A percentile compares a stretch with the other conserved stretches of the same genome.
Evolutionary conservation across 2,329 filamentous ascomycete species (phyloP).

Genomic region (Balansia obtecta): DNA sequence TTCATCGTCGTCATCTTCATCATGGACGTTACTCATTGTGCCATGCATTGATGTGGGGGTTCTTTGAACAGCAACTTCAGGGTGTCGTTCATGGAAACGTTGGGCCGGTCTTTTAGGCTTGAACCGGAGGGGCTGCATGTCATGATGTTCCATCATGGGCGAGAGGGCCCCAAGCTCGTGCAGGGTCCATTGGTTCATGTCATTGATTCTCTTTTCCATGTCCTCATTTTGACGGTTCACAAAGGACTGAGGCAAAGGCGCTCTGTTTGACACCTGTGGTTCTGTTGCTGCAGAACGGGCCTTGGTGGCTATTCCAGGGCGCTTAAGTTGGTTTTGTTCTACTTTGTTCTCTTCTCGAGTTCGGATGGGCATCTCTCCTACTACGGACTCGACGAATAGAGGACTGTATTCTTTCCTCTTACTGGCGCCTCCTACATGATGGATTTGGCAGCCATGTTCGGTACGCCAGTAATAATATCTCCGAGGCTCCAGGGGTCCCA

Average conservation of each 20-base stretch:
- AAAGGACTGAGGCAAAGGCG: slow-evolving; percentile 21
- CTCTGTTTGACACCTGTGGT: slow-evolving; percentile 10
- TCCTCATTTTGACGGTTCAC: slow-evolving; percentile 26
- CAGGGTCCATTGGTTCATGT: slow-evolving; percentile 48
- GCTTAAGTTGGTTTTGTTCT: slow-evolving; percentile 20
- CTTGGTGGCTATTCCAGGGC: slow-evolving; percentile 18
- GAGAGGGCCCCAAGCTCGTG: slow-evolving; percentile 44
- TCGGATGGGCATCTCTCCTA: slow-evolving; percentile 3
- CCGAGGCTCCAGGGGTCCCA: slow-evolving; percentile 25
- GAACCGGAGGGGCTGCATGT: slow-evolving; percentile 30
- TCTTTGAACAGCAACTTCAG: slow-evolving; percentile 17
- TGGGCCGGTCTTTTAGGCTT: slow-evolving; percentile 43
- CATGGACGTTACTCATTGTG: slow-evolving; percentile 26
- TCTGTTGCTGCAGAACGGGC: slow-evolving; percentile 8
- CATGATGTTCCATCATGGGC: slow-evolving; percentile 31
- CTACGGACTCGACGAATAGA: slow-evolving; percentile 48
- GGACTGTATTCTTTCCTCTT: slow-evolving; percentile 30
- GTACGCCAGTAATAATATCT: slow-evolving; percentile 44
- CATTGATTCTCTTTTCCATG: slow-evolving; percentile 37
- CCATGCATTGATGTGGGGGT: slow-evolving; percentile 13
- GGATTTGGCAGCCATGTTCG: slow-evolving; percentile 12
- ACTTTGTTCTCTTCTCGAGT: slow-evolving; percentile 4
- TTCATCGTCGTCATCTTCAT: slow-evolving; percentile 33
- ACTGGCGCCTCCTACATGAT: slow-evolving; percentile 17
- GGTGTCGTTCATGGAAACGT: slow-evolving; percentile 44